phyloP scores from a whole-genome alignment of 768 basidiomycete species.

The Rhodotorula paludigena region DNA sequence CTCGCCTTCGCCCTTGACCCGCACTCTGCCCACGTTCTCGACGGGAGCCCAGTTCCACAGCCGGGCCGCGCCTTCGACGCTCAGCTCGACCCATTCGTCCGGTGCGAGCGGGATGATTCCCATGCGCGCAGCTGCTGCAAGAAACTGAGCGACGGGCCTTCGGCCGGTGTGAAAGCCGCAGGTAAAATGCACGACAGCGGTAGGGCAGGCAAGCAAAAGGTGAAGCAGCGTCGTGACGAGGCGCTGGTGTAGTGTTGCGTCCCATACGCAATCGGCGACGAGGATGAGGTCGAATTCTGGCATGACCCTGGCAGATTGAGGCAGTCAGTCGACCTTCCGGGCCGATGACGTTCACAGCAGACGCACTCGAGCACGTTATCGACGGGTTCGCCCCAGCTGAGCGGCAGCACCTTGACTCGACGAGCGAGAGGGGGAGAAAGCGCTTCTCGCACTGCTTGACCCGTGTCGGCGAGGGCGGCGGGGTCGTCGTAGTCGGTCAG shows the following conservation, averaged over 20 bases:
- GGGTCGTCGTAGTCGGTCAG: slow-evolving; percentile 24
- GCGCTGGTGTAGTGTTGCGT: background rate
- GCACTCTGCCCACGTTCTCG: background rate
- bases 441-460: background rate
- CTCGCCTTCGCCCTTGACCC: background rate
- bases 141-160: background rate
- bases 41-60: background rate
- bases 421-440: background rate
- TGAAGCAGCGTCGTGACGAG: background rate
- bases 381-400: slow-evolving; percentile 2
- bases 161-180: slow-evolving; percentile 22
- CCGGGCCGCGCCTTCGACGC: slow-evolving; percentile 11
- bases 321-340: background rate
- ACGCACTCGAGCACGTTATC: background rate
- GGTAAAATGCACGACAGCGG: background rate
- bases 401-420: background rate
- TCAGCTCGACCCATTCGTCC: slow-evolving; percentile 1
- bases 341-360: background rate
- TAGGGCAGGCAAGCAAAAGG: background rate
- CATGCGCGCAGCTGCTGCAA: background rate
- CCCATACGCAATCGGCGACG: slow-evolving; percentile 30
- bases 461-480: background rate
- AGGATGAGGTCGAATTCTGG: slow-evolving; percentile 20
- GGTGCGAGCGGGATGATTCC: background rate
- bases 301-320: background rate